Evolutionary conservation across 768 basidiomycete species (phyloP).

Genomic region (Pulveroboletus ravenelii): DNA sequence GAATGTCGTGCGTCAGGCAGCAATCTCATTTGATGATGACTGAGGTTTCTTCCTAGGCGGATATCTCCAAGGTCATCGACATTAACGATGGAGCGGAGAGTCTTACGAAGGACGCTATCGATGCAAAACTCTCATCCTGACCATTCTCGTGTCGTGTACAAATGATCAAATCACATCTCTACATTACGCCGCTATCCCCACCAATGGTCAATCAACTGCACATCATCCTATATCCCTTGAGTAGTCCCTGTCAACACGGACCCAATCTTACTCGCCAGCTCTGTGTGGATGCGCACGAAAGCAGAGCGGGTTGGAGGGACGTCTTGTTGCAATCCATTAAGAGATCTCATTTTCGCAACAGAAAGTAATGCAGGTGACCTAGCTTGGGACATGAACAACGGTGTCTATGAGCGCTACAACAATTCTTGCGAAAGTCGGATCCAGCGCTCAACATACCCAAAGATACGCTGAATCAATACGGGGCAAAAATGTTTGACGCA

Average conservation of each 20-base stretch:
- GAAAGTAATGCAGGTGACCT: too few relatives aligned
- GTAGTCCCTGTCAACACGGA: not conserved
- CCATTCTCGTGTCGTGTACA: not conserved
- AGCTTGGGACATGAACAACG: too few relatives aligned
- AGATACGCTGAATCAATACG: too few relatives aligned
- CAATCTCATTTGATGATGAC: not conserved
- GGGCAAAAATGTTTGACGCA: too few relatives aligned
- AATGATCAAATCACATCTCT: not conserved
- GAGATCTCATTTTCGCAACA: too few relatives aligned
- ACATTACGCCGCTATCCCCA: not conserved
- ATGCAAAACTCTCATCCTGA: slow-evolving; percentile 46
- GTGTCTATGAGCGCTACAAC: too few relatives aligned
- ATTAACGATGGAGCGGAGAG: slow-evolving; percentile 77
- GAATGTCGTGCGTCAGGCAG: slow-evolving; percentile 48
- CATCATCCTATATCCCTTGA: not conserved
- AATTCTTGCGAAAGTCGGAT: too few relatives aligned
- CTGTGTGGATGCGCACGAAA: too few relatives aligned
- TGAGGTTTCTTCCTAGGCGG: slow-evolving; percentile 45
- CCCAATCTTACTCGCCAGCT: too few relatives aligned
- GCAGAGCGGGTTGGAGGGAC: too few relatives aligned
- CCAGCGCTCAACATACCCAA: too few relatives aligned
- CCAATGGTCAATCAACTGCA: not conserved
- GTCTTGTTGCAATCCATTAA: too few relatives aligned
- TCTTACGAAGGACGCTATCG: slow-evolving; percentile 68
- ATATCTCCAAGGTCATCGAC: slow-evolving; percentile 77